Base-by-base conservation (phyloP, 2,329 filamentous ascomycete species). In the Stylonectria norvegica region DNA sequence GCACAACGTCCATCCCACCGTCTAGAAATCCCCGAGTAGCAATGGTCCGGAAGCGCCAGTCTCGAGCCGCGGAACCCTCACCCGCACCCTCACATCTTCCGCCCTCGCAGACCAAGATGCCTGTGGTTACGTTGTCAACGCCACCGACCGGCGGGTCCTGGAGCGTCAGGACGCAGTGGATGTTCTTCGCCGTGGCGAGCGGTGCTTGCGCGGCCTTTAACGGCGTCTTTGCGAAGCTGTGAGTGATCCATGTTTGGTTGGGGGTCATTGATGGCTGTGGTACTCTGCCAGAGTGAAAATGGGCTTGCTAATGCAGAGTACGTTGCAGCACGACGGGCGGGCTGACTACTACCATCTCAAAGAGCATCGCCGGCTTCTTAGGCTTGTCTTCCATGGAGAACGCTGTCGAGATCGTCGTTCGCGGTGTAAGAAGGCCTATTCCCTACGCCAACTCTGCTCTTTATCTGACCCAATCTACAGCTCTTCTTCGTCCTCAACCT, bases 211-310 rank as follows among this genome's bases (percentile, higher is more conserved):
- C 87, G 20, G 85, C 86, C 16, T 83, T 86, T 52, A 93, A 93
- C 55, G 86, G 86, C 43, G 82, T 87, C 5, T 89, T 91, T 69
- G 87, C 87, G 1, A 93, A 91, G 66, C 69, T 93, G 83, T 87
- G 67, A 57, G 79, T 72, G 28, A 19, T 28, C 15, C 15, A 10
- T 33, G 22, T 12, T 17, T 12, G 22, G 33, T 22, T 14, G 34
- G 12, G 8, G 23, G 11, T 20, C 16, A 36, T 19, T 34, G 23
- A 3, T 38, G 15, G 9, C 4, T 10, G 7, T 14, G 17, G 5
- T 31, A 15, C 12, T 30, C 15, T 30, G 16, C 7, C 14, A 14
- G 7, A 2, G 23, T 32, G 17, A 35, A 22, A 11, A 30, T 40
- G 14, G 33, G 38, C 11, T 17, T 38, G 20, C 39, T 44, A 30